Evolutionary conservation across 1,139 yeast genomes (phyloP).

Genomic region (Candida mesenterica): DNA sequence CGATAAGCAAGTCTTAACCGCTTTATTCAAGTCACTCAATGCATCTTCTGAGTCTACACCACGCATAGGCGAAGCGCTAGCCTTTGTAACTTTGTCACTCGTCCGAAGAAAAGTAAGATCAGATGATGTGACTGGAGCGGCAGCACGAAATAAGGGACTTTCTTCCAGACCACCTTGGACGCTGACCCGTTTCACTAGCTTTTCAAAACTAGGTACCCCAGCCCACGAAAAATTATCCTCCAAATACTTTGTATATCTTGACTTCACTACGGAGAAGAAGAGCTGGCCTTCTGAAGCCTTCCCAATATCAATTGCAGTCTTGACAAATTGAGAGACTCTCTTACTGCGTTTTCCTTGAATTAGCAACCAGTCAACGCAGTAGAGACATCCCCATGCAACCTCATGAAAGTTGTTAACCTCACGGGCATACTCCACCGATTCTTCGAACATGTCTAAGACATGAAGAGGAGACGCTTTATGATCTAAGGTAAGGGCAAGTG

Average conservation of each 20-base stretch:
- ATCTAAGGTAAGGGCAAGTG: constrained; percentile 25
- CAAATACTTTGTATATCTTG: constrained; percentile 8
- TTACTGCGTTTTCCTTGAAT: constrained; percentile 13
- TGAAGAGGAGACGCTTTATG: constrained; percentile 35
- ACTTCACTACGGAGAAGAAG: background rate
- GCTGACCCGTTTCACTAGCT: no score
- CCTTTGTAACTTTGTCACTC: no score
- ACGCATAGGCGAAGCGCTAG: background rate
- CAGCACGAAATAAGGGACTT: background rate
- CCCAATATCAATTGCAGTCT: constrained; percentile 16
- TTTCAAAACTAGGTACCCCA: constrained; percentile 23
- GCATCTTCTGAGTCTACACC: background rate
- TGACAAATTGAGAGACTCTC: constrained; percentile 21
- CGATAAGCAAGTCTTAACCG: constrained; percentile 46
- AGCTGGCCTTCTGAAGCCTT: constrained; percentile 17
- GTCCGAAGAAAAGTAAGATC: background rate
- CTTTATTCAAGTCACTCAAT: constrained; percentile 20
- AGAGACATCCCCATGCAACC: constrained; percentile 41
- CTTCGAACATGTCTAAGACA: constrained; percentile 46
- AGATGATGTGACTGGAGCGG: background rate
- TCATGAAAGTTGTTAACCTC: constrained; percentile 34
- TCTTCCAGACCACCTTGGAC: no score
- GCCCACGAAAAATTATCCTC: no score
- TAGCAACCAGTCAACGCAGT: constrained; percentile 50
- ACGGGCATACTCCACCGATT: constrained; percentile 40